Evolutionary conservation across 352 stramenopile genomes (phyloP), one percentile per base, ranked within the genome.

Genomic region (Phytophthora litchii): DNA sequence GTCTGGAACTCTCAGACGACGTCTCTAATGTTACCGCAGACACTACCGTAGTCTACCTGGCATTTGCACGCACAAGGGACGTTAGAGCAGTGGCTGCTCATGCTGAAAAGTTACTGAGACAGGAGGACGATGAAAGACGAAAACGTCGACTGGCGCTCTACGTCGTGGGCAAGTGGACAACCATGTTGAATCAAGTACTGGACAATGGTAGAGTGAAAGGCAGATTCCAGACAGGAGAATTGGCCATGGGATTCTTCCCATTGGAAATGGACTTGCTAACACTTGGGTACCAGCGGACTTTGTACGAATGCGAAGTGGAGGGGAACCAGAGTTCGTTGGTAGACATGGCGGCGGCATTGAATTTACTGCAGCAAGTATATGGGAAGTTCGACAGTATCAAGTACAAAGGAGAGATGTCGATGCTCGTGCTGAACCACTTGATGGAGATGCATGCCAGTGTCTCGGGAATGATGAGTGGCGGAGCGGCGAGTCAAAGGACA

Each of bases 341-440:
- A 11, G 79, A 89, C 49, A 54, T 77, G 23, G 82, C 79, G 4
- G 31, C 60, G 0, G 80, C 80, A 17, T 57, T 93, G 16, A 56
- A 80, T 31, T 51, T 80, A 34, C 35, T 92, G 11, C 82, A 93
- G 46, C 58, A 78, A 12, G 23, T 80, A 5, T 89, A 87, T 25
- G 84, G 80, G 0, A 60, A 59, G 13, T 89, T 92, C 35, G 45
- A 65, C 14, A 62, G 76, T n/a, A 88, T 93, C 55, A 89, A 93
- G 53, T 89, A 88, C 70, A 93, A 93, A 49, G 84, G 84, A 9
- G 78, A 92, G 34, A 49, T 91, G 31, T 72, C 80, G 9, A 89
- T 85, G 67, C 67, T 85, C 7, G 78, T 92, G 19, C 57, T 88
- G 16, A 79, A 89, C 17, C 74, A 84, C 34, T 58, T 93, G 35